Evolutionary conservation across 331 rosid genomes (phyloP), one percentile per base, ranked within the genome.

Genomic region (Quercus phellos): DNA sequence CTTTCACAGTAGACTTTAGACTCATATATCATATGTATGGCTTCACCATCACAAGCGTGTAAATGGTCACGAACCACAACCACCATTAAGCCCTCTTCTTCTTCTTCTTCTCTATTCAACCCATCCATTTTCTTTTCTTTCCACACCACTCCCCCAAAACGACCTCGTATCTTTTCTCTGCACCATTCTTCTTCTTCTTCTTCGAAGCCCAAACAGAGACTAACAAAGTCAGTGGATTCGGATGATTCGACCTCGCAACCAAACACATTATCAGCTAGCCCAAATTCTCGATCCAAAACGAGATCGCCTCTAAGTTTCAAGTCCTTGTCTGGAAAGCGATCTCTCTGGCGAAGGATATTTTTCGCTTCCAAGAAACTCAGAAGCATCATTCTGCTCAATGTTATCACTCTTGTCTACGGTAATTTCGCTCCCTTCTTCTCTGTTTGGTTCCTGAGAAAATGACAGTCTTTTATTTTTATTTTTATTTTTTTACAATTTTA

Each of bases 311-410:
- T 61, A 21, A 80, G 73, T 72, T 75, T 85, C 9, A 84, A 79
- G 55, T 66, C 94, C 9, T 70, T 80, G 51, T 83, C 79, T 14
- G 80, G 84, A 27, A 82, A 68, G 17, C 85, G 80, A 79, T 69
- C 84, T 68, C 79, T 88, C 17, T 80, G 85, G 91, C 78, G 84
- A 74, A 79, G 90, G 78, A 83, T 88, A 46, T 79, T 85, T 30
- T 86, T 85, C 76, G 84, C 92, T 0, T 89, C 94, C 50, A 88
- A 78, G 82, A 92, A 85, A 85, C 84, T 85, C 42, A 84, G 90
- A 79, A 87, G 93, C 88, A 82, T 92, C 54, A 74, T 92, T 78
- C 74, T 91, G 84, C 93, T 91, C 66, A 91, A 91, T 68, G 68
- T 84, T 64, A 74, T 90, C 68, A 79, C 97, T 26, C 26, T 90